Percentiles rank a stretch among this genome's conserved stretches.
These are phyloP conservation scores for Trametes hirsuta DNA, from an alignment of 1,284 basidiomycete genomes.

Conservation along the genomic window DNA sequence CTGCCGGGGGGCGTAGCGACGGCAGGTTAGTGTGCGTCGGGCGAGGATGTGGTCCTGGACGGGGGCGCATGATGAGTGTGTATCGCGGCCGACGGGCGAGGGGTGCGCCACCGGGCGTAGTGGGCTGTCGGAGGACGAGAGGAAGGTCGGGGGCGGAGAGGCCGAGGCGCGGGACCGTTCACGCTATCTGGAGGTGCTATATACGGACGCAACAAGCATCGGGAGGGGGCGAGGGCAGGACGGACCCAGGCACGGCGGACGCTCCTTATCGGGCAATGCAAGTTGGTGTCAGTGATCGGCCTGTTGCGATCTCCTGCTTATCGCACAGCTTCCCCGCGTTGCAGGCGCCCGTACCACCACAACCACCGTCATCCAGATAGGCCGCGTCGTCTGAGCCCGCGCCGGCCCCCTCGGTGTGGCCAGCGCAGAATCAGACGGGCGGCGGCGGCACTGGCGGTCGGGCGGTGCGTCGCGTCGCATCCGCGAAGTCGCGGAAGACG, in stretches of 20 bases:
- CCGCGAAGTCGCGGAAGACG: not conserved
- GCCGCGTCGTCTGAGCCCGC: not conserved
- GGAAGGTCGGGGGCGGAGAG: not conserved
- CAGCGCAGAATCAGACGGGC: not conserved
- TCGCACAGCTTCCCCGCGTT: slow-evolving; percentile 18
- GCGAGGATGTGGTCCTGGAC: not conserved
- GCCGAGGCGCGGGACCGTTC: not conserved
- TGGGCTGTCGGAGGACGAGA: not conserved
- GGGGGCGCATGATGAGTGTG: not conserved
- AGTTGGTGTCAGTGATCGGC: slow-evolving; percentile 14
- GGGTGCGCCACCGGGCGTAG: slow-evolving; percentile 1
- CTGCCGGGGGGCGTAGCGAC: not conserved
- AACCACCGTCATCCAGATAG: not conserved
- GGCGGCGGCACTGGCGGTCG: not conserved
- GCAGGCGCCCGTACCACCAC: slow-evolving; percentile 1
- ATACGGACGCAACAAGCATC: not conserved
- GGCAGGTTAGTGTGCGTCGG: not conserved
- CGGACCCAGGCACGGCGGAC: slow-evolving; percentile 11
- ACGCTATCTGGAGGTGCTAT: slow-evolving; percentile 6
- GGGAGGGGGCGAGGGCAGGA: not conserved
- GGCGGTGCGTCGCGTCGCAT: not conserved
- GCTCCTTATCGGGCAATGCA: slow-evolving; percentile 14
- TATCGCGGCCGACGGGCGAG: not conserved
- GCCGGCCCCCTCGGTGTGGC: not conserved
- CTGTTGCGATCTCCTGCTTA: slow-evolving; percentile 15